Percentiles rank a stretch among this genome's conserved stretches.
Conservation (phyloP, 371 early-diverging fungal genomes). For the Saksenaea oblongispora region DNA sequence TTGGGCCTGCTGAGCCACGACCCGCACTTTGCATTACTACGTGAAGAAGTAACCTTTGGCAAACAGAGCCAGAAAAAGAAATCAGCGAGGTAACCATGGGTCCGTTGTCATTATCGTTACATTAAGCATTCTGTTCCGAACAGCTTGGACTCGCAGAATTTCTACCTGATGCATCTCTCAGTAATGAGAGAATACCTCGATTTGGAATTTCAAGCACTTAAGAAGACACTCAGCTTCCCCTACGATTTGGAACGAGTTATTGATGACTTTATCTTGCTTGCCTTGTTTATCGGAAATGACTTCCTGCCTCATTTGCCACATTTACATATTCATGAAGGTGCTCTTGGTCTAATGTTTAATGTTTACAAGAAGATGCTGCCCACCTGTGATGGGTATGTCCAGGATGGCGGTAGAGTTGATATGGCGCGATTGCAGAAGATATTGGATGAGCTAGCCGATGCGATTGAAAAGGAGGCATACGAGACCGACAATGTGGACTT, state of each 20-base stretch:
- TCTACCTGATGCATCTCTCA: conserved; percentile 84
- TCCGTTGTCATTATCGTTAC: neutral
- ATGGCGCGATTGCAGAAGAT: conserved; percentile 65
- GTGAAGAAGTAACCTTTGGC: conserved; percentile 96
- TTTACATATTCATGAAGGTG: conserved; percentile 95
- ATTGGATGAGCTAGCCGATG: conserved; percentile 57
- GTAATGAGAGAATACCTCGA: conserved; percentile 92
- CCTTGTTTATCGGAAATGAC: conserved; percentile 98
- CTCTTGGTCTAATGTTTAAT: conserved; percentile 84
- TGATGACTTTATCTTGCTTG: conserved; percentile 95
- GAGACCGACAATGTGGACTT: conserved; percentile 61
- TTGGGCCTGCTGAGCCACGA: conserved; percentile 95
- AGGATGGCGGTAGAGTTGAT: conserved; percentile 79
- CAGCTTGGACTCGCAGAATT: conserved; percentile 63
- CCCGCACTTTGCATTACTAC: conserved; percentile 93
- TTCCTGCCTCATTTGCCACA: conserved; percentile 96
- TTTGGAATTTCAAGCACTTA: conserved; percentile 74
- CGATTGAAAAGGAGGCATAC: conserved; percentile 70
- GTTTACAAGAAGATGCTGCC: conserved; percentile 80
- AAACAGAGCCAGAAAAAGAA: conserved; percentile 58
- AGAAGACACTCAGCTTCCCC: conserved; percentile 51
- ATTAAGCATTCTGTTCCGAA: neutral
- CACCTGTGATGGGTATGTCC: conserved; percentile 78
- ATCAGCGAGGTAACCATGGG: conserved; percentile 25
- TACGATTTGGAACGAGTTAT: conserved; percentile 93